Base-by-base conservation (phyloP, 1,139 yeast species). In the Zygoascus hellenicus region DNA sequence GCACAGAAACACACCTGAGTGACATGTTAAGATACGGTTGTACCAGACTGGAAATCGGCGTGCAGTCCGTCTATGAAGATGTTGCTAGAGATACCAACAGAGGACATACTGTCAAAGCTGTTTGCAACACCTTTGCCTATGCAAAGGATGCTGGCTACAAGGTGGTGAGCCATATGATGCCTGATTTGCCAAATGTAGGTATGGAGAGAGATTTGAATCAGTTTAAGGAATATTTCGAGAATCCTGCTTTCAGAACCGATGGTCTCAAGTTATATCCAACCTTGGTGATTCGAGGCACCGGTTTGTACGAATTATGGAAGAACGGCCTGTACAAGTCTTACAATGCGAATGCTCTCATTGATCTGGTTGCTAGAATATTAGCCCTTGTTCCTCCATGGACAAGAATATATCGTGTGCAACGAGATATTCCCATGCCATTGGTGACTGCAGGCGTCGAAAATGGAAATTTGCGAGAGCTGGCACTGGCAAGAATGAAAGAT, bases 381-480 rank as follows among this genome's bases (percentile, higher is more conserved):
- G 97, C 97, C 0, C 72, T 92, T 54, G 97, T 92, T 4, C 98
- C 99, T 29, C 99, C 99, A 7, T 92, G 99, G 99, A 92, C 99
- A 4, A 82, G 99, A 70, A 92, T 92, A 57, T 92, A 92, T 67
- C 81, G 99, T 65, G 98, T 92, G 30, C 99, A 92, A 70, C 78
- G 99, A 72, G 99, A 92, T 75, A 92, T 92, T 49, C 99, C 99
- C 26, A 92, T 92, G 99, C 99, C 99, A 0, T 74, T 92, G 57
- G 99, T 92, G 38, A 86, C 97, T 0, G 86, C 96, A 0, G 99
- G 99, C 58, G 99, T 92, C 41, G 99, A 92, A 60, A 94, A 92
- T 66, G 99, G 99, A 60, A 92, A 92, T 62, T 75, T 92, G 61
- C 77, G 99, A 65, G 99, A 92, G 65, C 74, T 92, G 57, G 98